Evolutionary conservation across 345 rosid genomes (phyloP).

Genomic region (Mallotus nudiflorus): DNA sequence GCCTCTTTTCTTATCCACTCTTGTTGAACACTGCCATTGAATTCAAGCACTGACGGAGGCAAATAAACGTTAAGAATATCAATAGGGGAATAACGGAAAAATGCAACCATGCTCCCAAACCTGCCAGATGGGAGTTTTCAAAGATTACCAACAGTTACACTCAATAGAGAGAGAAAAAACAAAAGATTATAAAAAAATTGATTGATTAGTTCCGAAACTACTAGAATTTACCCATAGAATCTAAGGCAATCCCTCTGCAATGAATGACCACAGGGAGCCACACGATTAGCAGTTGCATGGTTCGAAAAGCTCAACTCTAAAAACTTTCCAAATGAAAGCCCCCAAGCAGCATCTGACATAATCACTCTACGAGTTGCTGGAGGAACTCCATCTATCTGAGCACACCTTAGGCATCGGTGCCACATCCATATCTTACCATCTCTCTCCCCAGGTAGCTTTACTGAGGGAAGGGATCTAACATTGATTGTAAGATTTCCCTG

Average conservation of each 20-base stretch:
- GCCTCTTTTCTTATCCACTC: slow-evolving; percentile 85
- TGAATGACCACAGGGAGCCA: slow-evolving; percentile 98
- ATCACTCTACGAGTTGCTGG: slow-evolving; percentile 93
- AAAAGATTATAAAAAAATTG: too few species aligned
- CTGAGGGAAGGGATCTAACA: slow-evolving; percentile 64
- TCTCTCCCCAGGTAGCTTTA: slow-evolving; percentile 78
- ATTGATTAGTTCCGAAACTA: slow-evolving; percentile 6
- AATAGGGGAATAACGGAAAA: slow-evolving; percentile 93
- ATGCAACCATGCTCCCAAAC: slow-evolving; percentile 93
- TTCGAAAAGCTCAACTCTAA: slow-evolving; percentile 97
- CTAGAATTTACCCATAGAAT: slow-evolving; percentile 74
- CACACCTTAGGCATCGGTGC: slow-evolving; percentile 96
- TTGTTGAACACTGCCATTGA: slow-evolving; percentile 55
- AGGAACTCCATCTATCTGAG: slow-evolving; percentile 82
- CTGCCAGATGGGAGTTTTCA: slow-evolving; percentile 40
- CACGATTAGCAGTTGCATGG: slow-evolving; percentile 95
- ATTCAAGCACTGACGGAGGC: slow-evolving; percentile 80
- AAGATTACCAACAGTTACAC: slow-evolving; percentile 17
- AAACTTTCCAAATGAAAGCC: slow-evolving; percentile 97
- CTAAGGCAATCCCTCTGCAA: slow-evolving; percentile 97
- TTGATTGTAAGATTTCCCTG: slow-evolving; percentile 97
- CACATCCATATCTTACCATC: slow-evolving; percentile 99
- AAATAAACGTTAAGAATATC: slow-evolving; percentile 76
- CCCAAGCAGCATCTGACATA: slow-evolving; percentile 99
- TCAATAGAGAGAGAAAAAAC: neutral